These are phyloP conservation scores for Neoboletus magnificus DNA, from an alignment of 768 basidiomycete species.

Conservation along the genomic window DNA sequence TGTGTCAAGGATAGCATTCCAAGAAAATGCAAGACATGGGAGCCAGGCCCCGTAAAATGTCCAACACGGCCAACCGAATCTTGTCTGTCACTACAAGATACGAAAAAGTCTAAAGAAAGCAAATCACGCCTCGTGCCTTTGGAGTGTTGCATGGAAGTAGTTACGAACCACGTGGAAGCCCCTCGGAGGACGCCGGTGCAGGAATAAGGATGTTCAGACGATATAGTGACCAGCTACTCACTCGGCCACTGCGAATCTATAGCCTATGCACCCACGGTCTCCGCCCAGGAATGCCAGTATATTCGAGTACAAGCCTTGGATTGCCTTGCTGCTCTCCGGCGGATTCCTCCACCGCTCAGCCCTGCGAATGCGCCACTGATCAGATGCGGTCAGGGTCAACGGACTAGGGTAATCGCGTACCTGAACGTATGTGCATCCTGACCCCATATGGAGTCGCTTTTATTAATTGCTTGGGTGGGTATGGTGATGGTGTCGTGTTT, in stretches of 20 bases:
- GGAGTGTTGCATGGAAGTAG: slow-evolving; percentile 4
- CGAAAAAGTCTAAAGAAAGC: slow-evolving; percentile 22
- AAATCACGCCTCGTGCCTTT: slow-evolving; percentile 12
- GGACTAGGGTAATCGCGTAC: slow-evolving; percentile 32
- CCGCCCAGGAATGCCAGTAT: slow-evolving; percentile 58
- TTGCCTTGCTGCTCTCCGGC: slow-evolving; percentile 34
- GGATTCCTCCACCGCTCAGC: slow-evolving; percentile 53
- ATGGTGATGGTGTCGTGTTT: slow-evolving; percentile 57
- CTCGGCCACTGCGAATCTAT: slow-evolving; percentile 59
- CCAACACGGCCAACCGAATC: slow-evolving; percentile 4
- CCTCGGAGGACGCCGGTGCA: slow-evolving; percentile 5
- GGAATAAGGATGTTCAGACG: slow-evolving; percentile 6
- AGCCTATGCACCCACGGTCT: slow-evolving; percentile 60
- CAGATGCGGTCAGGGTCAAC: slow-evolving; percentile 22
- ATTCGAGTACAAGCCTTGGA: slow-evolving; percentile 53
- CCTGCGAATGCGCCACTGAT: slow-evolving; percentile 29
- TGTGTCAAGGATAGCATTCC: background rate
- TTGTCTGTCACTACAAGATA: slow-evolving; percentile 7
- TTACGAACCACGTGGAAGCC: slow-evolving; percentile 6
- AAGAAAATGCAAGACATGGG: slow-evolving; percentile 1
- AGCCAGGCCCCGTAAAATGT: background rate
- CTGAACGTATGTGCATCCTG: slow-evolving; percentile 61
- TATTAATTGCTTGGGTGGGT: slow-evolving; percentile 60
- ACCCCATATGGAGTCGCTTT: slow-evolving; percentile 55
- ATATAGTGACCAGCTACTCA: slow-evolving; percentile 33